phyloP scores from a whole-genome alignment of 129 eudicot species.

The Oenanthe sinensis region DNA sequence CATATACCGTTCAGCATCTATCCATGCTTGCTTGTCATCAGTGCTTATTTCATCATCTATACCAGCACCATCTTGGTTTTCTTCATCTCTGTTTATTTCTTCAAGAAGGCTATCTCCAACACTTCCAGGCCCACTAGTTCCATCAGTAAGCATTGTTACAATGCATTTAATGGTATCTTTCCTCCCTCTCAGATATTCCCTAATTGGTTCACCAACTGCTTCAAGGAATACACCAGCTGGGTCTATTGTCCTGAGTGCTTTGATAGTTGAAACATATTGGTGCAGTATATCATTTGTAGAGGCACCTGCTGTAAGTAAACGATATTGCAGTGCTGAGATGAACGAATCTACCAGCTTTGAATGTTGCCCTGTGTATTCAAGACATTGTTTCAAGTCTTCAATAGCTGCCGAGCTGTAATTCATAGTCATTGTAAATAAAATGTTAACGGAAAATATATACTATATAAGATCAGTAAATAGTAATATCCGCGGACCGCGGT shows the following conservation, averaged over 20 bases:
- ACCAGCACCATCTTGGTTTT: conserved; percentile 64
- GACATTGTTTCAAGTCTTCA: conserved; percentile 91
- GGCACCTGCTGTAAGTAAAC: conserved; percentile 93
- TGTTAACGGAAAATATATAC: not conserved
- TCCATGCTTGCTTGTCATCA: conserved; percentile 94
- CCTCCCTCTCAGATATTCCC: conserved; percentile 85
- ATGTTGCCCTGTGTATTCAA: conserved; percentile 93
- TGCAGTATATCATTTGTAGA: conserved; percentile 90
- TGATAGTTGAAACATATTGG: conserved; percentile 94
- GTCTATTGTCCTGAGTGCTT: conserved; percentile 95
- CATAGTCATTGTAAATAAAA: not conserved
- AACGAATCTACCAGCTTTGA: conserved; percentile 93
- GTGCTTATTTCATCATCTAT: conserved; percentile 70
- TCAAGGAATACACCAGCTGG: conserved; percentile 95
- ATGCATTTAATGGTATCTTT: conserved; percentile 96
- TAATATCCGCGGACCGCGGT: not conserved
- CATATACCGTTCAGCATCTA: conserved; percentile 62
- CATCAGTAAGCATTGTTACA: conserved; percentile 98
- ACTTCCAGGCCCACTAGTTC: conserved; percentile 76
- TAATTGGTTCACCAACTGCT: conserved; percentile 96
- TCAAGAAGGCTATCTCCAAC: conserved; percentile 93
- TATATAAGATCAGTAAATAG: not conserved
- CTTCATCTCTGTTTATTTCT: conserved; percentile 96
- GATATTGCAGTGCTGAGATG: conserved; percentile 65
- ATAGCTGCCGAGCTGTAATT: conserved; percentile 89